phyloP scores from a whole-genome alignment of 352 stramenopile genomes.

The Pythium inflatum region DNA sequence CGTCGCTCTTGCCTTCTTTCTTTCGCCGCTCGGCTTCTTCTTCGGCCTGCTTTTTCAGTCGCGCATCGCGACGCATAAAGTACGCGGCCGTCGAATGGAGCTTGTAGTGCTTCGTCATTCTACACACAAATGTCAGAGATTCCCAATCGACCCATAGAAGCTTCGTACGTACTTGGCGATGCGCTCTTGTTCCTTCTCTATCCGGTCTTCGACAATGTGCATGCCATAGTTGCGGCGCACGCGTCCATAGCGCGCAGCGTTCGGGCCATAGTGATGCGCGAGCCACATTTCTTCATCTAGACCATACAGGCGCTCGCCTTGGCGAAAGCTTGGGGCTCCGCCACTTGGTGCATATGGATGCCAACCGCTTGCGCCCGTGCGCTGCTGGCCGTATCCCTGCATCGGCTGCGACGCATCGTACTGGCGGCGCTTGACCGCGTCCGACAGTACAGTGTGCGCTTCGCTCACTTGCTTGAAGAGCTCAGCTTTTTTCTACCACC shows the following conservation, averaged over 20 bases:
- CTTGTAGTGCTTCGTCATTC: constrained; percentile 76
- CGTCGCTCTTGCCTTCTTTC: constrained; percentile 28
- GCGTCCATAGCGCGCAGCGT: constrained; percentile 47
- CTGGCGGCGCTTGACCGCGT: constrained; percentile 56
- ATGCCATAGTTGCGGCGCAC: constrained; percentile 68
- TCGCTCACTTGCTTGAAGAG: constrained; percentile 87
- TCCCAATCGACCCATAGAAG: background rate
- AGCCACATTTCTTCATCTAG: constrained; percentile 87
- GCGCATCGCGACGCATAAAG: constrained; percentile 71
- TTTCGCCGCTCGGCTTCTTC: constrained; percentile 44
- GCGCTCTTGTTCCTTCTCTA: constrained; percentile 65
- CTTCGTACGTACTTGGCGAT: constrained; percentile 45
- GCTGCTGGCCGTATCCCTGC: constrained; percentile 48
- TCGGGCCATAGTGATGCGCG: constrained; percentile 77
- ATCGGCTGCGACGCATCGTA: constrained; percentile 63
- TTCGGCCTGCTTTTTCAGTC: constrained; percentile 56
- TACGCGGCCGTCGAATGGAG: constrained; percentile 65
- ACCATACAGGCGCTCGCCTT: constrained; percentile 50
- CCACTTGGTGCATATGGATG: constrained; percentile 61
- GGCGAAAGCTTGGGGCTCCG: constrained; percentile 18
- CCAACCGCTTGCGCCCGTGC: constrained; percentile 45
- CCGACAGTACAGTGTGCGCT: constrained; percentile 77
- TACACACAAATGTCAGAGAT: constrained; percentile 8
- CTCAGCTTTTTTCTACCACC: constrained; percentile 76
- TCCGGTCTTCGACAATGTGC: constrained; percentile 73